Base-by-base conservation (phyloP, 257 asterid genomes). In the Henckelia pumila region DNA sequence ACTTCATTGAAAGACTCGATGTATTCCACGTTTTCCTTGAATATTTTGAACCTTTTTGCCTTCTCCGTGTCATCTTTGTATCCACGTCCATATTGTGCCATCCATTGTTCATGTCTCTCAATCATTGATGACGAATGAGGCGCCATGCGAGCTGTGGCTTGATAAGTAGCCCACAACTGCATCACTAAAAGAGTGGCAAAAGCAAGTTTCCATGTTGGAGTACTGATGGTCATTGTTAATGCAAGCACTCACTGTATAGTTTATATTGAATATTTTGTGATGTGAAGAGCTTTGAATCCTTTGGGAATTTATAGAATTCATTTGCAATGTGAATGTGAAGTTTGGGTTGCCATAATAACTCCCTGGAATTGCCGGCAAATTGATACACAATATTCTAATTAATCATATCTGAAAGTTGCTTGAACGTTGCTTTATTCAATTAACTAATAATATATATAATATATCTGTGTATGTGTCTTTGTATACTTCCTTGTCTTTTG, bases 141-240 rank as follows among this genome's bases (percentile, higher is more conserved):
- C 55, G 17, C 8, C 21, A 8, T 5, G 20, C 55, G 55, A 0
- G 55, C 50, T 0, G 50, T 40, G n/a, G 19, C 55, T 16, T 47
- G 55, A 47, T 47, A 47, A 1, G 30, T 26, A 17, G 0, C 20
- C 7, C 20, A 47, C 20, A 47, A 17, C 55, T 47, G 20, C 20
- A 16, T 0, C 55, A 47, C 17, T 0, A 47, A 17, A 8, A 47
- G 55, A 47, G 21, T 5, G 55, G 55, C 21, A 17, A 47, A 17
- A 47, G 17, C 55, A 17, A 47, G 55, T 8, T 47, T 47, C 20
- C 21, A 47, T 29, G 6, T 72, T 14, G 7, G 17, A 8, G 29
- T n/a, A n/a, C n/a, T 61, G 20, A 20, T 52, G 33, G 78, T 62
- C 78, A 74, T 74, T 33, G 16, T 60, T n/a, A n/a, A n/a, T 61